Percentiles rank a stretch among this genome's conserved stretches.
These are phyloP conservation scores for Pseudogymnoascus pannorum DNA, from an alignment of 2,329 filamentous ascomycete genomes.

Conservation along the genomic window DNA sequence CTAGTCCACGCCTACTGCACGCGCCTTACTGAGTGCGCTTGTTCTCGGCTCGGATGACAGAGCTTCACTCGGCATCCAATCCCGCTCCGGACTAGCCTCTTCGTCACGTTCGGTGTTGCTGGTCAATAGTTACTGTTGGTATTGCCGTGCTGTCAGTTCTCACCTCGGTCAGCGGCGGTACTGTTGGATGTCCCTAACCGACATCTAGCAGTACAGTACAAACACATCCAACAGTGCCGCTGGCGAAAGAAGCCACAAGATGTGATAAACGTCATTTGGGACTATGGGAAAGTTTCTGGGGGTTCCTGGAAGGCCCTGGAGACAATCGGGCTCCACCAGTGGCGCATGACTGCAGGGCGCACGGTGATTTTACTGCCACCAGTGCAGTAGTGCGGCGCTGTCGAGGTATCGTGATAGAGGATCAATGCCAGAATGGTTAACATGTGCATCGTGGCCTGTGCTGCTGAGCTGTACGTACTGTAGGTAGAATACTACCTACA, in stretches of 20 bases:
- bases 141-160: not conserved
- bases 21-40: constrained; percentile 1
- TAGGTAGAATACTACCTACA: not conserved
- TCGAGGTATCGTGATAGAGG: not conserved
- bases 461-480: not conserved
- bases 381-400: not conserved
- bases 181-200: not conserved
- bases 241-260: not conserved
- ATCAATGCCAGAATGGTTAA: not conserved
- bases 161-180: not conserved
- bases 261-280: not conserved
- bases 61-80: not conserved
- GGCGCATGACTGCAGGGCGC: not conserved
- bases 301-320: not conserved
- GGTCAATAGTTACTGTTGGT: not conserved
- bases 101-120: not conserved
- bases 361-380: not conserved
- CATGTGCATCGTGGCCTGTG: not conserved
- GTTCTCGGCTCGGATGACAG: not conserved
- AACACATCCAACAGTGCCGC: too few relatives aligned
- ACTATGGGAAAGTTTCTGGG: not conserved
- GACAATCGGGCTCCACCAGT: not conserved
- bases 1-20: not conserved
- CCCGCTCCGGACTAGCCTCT: not conserved
- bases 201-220: too few relatives aligned